Evolutionary conservation across 805 yeast species (phyloP), one percentile per base, ranked within the genome.

Genomic region (Saccharomycopsis amapae): DNA sequence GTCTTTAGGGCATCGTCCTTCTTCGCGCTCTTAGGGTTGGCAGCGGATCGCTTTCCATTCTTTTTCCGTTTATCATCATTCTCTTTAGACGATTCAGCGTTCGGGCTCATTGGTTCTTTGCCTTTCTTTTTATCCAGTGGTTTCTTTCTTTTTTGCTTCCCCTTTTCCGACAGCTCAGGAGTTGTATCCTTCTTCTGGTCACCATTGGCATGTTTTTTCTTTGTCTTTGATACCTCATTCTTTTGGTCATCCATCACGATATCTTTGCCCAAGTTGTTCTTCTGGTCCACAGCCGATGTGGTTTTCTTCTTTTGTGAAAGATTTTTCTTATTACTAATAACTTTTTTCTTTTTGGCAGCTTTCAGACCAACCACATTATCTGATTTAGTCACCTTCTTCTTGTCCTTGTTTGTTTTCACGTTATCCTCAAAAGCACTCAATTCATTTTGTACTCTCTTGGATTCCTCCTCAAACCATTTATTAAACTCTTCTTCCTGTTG

Each of bases 391-490:
- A 9, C 15, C 37, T 33, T 33, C n/a, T 33, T 33, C 7, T 9
- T 7, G 23, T 15, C 35, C 10, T 31, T 31, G 5, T 31, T 31
- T 18, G 9, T 7, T 31, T 31, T 31, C 17, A 6, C 17, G 9
- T n/a, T 20, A 18, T n/a, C 26, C 6, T 36, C 19, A 7, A 18
- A 23, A 12, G 12, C 15, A 36, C 15, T n/a, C 36, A 37, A 19
- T 37, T 42, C 44, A 31, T 32, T 42, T 58, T 82, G 90, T 5
- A 81, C 82, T 42, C 73, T 68, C n/a, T 68, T 68, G 45, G 86
- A 72, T 57, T 88, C 96, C 53, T 76, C 78, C 31, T 76, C 82
- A 89, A 95, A 88, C 96, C 96, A 88, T 49, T 66, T 72, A 24
- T 81, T 88, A 66, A 88, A 88, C 57, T 81, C 87, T 56, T 85